These are phyloP conservation scores for Rhizodiscina lignyota DNA, from an alignment of 495 filamentous ascomycete genomes.

Conservation along the genomic window DNA sequence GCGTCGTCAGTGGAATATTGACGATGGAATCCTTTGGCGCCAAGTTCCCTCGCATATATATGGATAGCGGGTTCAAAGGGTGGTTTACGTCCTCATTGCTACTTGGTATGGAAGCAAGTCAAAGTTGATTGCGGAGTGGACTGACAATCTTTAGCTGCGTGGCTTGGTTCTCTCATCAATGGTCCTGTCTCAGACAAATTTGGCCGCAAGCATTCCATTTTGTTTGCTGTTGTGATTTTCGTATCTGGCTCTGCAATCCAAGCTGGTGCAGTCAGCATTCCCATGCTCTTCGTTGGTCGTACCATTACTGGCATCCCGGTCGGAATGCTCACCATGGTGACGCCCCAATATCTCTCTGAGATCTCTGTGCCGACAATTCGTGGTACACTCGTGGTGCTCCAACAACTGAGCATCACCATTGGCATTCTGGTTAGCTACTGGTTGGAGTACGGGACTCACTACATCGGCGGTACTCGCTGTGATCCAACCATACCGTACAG, in stretches of 20 bases:
- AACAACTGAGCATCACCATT: constrained; percentile 68
- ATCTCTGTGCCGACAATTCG: constrained; percentile 45
- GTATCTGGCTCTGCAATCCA: constrained; percentile 59
- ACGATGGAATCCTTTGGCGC: constrained; percentile 37
- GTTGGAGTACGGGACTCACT: constrained; percentile 7
- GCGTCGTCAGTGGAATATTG: constrained; percentile 61
- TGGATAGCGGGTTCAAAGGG: constrained; percentile 44
- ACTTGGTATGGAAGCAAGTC: no score
- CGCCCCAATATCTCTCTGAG: constrained; percentile 52
- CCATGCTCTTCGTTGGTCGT: constrained; percentile 40
- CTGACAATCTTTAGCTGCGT: no score
- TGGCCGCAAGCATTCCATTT: constrained; percentile 57
- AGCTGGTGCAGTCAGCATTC: constrained; percentile 53
- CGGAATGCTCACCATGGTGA: constrained; percentile 38
- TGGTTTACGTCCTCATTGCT: constrained; percentile 70
- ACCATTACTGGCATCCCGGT: constrained; percentile 44
- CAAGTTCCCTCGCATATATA: constrained; percentile 38
- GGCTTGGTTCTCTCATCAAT: constrained; percentile 59
- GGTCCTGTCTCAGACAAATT: constrained; percentile 60
- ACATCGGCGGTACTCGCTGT: constrained; percentile 1
- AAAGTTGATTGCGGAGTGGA: no score
- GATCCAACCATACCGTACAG: no score
- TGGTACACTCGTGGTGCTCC: constrained; percentile 57
- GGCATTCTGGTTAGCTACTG: constrained; percentile 44
- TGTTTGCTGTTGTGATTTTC: no score